Percentiles rank a stretch among this genome's conserved stretches.
These are phyloP conservation scores for Leccinum angustisporum DNA, from an alignment of 1,284 basidiomycete genomes.

Conservation along the genomic window DNA sequence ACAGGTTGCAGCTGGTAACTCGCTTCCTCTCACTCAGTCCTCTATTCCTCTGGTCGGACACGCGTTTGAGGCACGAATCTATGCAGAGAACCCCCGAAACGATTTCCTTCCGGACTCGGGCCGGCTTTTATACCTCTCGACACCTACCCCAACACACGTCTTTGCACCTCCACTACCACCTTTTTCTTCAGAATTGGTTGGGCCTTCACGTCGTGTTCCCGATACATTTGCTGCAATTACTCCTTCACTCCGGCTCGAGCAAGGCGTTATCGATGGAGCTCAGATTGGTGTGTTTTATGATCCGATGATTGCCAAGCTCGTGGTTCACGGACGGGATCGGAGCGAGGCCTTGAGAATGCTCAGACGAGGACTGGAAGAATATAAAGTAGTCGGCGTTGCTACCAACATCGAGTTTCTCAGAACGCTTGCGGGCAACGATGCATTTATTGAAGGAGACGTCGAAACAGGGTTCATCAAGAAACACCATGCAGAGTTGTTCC, in stretches of 20 bases:
- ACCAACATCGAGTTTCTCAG: slow-evolving; percentile 92
- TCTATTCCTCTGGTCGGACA: slow-evolving; percentile 85
- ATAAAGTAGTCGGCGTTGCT: slow-evolving; percentile 86
- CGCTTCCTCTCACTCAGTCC: slow-evolving; percentile 75
- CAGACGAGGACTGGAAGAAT: slow-evolving; percentile 80
- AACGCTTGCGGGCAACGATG: slow-evolving; percentile 71
- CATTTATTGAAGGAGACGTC: slow-evolving; percentile 80
- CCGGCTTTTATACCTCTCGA: slow-evolving; percentile 75
- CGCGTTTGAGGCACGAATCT: slow-evolving; percentile 95
- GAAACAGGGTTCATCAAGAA: slow-evolving; percentile 95
- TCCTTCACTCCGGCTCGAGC: slow-evolving; percentile 83
- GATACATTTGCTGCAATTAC: slow-evolving; percentile 33
- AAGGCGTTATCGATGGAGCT: slow-evolving; percentile 84
- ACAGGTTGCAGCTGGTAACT: slow-evolving; percentile 85
- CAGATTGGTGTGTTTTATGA: slow-evolving; percentile 94
- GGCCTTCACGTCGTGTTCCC: slow-evolving; percentile 37
- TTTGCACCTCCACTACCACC: slow-evolving; percentile 52
- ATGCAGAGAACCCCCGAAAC: slow-evolving; percentile 93
- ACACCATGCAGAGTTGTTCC: slow-evolving; percentile 78
- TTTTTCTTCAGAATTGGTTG: slow-evolving; percentile 25
- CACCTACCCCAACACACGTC: slow-evolving; percentile 63
- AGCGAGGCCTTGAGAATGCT: slow-evolving; percentile 82
- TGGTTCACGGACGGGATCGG: slow-evolving; percentile 87
- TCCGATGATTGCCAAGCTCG: slow-evolving; percentile 93
- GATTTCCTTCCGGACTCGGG: slow-evolving; percentile 94